Evolutionary conservation across 1,284 basidiomycete genomes (phyloP), one percentile per base, ranked within the genome.

Genomic region (Tilletia indica): DNA sequence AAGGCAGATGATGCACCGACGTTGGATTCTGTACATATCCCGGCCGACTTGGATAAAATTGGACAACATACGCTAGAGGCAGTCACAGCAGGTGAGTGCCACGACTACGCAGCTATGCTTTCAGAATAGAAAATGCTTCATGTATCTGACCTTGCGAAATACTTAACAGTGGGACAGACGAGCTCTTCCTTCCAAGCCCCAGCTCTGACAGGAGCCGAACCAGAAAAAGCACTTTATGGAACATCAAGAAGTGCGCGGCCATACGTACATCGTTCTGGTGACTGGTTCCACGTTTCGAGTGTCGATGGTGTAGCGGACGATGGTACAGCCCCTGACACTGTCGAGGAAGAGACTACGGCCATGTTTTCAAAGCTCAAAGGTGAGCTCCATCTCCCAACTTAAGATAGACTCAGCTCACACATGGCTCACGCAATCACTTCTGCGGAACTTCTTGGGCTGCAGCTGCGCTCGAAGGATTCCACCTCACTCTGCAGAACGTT

Each of bases 11-110:
- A 4, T 54, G 3, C 69, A 63, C 25, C 69, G 66, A 14, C 45
- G 67, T 56, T 73, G 1, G 51, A 64, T 0, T 61, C 48, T 16
- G 38, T 79, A 31, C 39, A 54, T 0, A 68, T 74, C 1, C 77
- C 78, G 3, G 67, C 72, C 21, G 36, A 68, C 0, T 56, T 81
- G 6, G 82, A 83, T 67, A 38, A 16, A 19, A 8, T 77, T 0
- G 76, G 78, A 12, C 66, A 54, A n/a, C 19, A 63, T 47, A 76
- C 74, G 54, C 73, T 74, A 31, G 70, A 49, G 34, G 76, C 78
- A 5, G 72, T 71, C 70, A n/a, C 67, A 73, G 3, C 69, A 14
- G 34, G 61, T 64, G 61, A 64, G 34, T 36, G 34, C 42, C 14
- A 8, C 1, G 42, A 31, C 25, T 31, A 31, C 25, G 25, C 25